A percentile compares a stretch with the other conserved stretches of the same genome.
Evolutionary conservation across 1,139 yeast genomes (phyloP).

Genomic region (Scheffersomyces quercinus): DNA sequence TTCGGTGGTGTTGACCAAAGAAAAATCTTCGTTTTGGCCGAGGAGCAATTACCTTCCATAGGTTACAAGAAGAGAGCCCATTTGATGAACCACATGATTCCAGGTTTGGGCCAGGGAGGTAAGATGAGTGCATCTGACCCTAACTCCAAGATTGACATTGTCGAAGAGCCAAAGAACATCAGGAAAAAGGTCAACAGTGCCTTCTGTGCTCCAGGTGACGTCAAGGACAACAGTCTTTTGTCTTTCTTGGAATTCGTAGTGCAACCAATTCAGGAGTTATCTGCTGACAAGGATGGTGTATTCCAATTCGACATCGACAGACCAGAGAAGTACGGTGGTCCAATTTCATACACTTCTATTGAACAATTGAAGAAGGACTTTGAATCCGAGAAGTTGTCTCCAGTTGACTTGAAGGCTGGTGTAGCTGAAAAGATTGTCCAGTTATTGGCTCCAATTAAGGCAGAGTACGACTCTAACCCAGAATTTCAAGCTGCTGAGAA

Average conservation of each 20-base stretch:
- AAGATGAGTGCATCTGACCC: slow-evolving; percentile 99
- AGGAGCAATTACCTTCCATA: slow-evolving; percentile 80
- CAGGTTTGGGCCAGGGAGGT: slow-evolving; percentile 95
- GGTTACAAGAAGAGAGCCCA: slow-evolving; percentile 98
- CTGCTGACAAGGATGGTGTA: slow-evolving; percentile 50
- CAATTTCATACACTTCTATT: slow-evolving; percentile 67
- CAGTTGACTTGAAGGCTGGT: slow-evolving; percentile 93
- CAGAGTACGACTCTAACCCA: slow-evolving; percentile 56
- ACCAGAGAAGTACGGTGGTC: slow-evolving; percentile 97
- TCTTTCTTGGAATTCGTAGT: slow-evolving; percentile 83
- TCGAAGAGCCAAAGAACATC: slow-evolving; percentile 85
- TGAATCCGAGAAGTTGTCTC: slow-evolving; percentile 71
- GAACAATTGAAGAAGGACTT: slow-evolving; percentile 75
- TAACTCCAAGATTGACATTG: slow-evolving; percentile 89
- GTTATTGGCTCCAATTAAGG: slow-evolving; percentile 82
- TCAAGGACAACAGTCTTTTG: slow-evolving; percentile 86
- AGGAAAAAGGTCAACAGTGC: slow-evolving; percentile 92
- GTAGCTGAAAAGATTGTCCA: slow-evolving; percentile 80
- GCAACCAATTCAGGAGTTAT: slow-evolving; percentile 82
- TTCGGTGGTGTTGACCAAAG: slow-evolving; percentile 99
- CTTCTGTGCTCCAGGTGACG: slow-evolving; percentile 92
- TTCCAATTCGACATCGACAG: slow-evolving; percentile 76
- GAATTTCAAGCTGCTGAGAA: slow-evolving; percentile 76
- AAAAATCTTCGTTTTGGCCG: slow-evolving; percentile 95
- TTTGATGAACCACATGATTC: slow-evolving; percentile 98